Percentiles rank a stretch among this genome's conserved stretches.
These are phyloP conservation scores for Aspergillus fructus DNA, from an alignment of 2,329 filamentous ascomycete species.

Conservation along the genomic window DNA sequence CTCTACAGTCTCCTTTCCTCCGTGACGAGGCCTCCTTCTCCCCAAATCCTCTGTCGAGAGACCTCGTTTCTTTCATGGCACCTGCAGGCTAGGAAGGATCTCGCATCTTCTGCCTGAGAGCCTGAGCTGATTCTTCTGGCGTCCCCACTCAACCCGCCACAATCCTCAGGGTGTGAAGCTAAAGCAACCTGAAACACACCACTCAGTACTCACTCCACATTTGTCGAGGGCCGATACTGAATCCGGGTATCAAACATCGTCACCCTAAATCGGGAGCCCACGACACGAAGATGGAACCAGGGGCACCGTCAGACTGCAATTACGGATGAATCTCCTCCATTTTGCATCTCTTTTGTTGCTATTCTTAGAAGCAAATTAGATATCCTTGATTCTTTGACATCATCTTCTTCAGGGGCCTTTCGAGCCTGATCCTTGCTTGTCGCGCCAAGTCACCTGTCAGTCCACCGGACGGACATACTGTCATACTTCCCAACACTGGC, in stretches of 20 bases:
- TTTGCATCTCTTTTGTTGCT: neutral
- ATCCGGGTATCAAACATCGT: neutral
- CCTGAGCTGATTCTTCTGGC: constrained; percentile 22
- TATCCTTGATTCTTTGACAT: neutral
- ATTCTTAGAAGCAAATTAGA: constrained; percentile 7
- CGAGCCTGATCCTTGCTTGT: neutral
- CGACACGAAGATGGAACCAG: neutral
- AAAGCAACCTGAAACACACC: constrained; percentile 32
- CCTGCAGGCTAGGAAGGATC: too few relatives aligned
- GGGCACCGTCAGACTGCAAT: neutral
- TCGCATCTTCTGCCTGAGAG: too few relatives aligned
- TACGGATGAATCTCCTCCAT: neutral
- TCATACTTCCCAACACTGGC: too few relatives aligned
- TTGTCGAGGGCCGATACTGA: neutral
- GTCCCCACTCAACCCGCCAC: constrained; percentile 14
- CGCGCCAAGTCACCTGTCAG: neutral
- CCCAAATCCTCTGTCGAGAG: neutral
- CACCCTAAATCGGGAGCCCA: neutral
- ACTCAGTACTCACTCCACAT: constrained; percentile 1
- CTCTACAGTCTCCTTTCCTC: neutral
- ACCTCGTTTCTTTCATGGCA: neutral
- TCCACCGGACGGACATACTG: neutral
- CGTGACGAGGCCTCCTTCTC: neutral
- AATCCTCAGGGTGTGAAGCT: constrained; percentile 31
- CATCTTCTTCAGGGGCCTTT: neutral